Evolutionary conservation across 306 rosid species (phyloP), one percentile per base, ranked within the genome.

Genomic region (Castanea crenata): DNA sequence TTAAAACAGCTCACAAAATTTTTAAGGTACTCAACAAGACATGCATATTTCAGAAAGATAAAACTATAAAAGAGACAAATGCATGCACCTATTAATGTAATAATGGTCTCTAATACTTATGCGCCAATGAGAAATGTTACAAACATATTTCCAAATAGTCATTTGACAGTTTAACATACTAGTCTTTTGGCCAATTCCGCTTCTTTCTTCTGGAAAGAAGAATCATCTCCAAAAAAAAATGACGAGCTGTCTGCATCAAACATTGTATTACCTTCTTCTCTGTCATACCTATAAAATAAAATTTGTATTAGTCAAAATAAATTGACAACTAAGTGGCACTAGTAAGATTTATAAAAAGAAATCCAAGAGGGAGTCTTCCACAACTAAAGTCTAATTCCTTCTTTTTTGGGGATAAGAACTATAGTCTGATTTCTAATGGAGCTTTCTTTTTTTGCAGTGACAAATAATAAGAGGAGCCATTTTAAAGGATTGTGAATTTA

Each of bases 151-250:
- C 65, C 80, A 71, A 61, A 32, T 73, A 62, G 74, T 19, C 65
- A 46, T 10, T 4, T 68, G 80, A 35, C 32, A 77, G 38, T 19
- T 69, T 61, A 44, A 82, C 78, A 56, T 92, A 95, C 99, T 97
- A 95, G 89, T 84, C 91, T 89, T 89, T 91, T 95, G 73, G 99
- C 97, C 85, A 95, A 83, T 85, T 95, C 99, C 20, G 98, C 98
- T 88, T 95, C 99, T 86, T 92, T 95, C 90, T 95, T 95, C 90
- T 95, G 96, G 82, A 91, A 85, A 35, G 98, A 86, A 86, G 94
- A 94, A 69, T 92, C 99, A 5, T 95, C 97, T 64, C 97, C 99
- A 55, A 91, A 88, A 82, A 90, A 95, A 69, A 83, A 58, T 9
- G 97, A 90, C 6, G 99, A 87, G 83, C 85, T 90, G 83, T 95